phyloP scores from a whole-genome alignment of 148 eudicot species.

The Mesembryanthemum crystallinum region DNA sequence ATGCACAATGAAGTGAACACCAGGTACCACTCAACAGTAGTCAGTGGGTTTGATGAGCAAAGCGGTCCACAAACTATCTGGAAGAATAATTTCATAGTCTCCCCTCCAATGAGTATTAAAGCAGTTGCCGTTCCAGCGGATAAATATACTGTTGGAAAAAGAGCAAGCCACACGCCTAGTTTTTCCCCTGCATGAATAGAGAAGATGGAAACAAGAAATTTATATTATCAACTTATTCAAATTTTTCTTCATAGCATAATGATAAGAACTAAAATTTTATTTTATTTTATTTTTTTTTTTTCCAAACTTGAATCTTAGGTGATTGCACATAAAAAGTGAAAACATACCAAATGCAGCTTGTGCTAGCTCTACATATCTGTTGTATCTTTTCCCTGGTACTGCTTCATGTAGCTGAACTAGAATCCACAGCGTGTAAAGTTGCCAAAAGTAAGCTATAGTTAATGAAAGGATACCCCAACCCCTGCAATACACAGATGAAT shows the following conservation, averaged over 20 bases:
- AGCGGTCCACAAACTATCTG: constrained; percentile 88
- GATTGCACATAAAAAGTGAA: neutral
- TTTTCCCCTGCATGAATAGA: constrained; percentile 56
- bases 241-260: neutral
- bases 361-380: constrained; percentile 94
- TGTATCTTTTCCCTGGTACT: constrained; percentile 95
- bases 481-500: constrained; percentile 43
- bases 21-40: constrained; percentile 96
- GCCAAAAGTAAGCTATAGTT: constrained; percentile 89
- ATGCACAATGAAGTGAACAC: constrained; percentile 94
- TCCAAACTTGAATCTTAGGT: neutral
- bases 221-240: neutral
- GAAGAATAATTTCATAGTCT: constrained; percentile 92
- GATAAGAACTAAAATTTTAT: neutral
- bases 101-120: constrained; percentile 89
- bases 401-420: constrained; percentile 99
- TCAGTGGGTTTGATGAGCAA: constrained; percentile 89
- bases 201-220: neutral
- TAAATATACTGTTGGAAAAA: constrained; percentile 89
- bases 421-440: constrained; percentile 95
- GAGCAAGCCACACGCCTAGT: constrained; percentile 91
- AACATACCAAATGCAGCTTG: constrained; percentile 93
- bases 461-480: constrained; percentile 94
- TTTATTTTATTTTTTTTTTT: too few species aligned
- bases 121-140: constrained; percentile 98